These are phyloP conservation scores for Podospora pseudocomata DNA, from an alignment of 495 filamentous ascomycete genomes.

Conservation along the genomic window DNA sequence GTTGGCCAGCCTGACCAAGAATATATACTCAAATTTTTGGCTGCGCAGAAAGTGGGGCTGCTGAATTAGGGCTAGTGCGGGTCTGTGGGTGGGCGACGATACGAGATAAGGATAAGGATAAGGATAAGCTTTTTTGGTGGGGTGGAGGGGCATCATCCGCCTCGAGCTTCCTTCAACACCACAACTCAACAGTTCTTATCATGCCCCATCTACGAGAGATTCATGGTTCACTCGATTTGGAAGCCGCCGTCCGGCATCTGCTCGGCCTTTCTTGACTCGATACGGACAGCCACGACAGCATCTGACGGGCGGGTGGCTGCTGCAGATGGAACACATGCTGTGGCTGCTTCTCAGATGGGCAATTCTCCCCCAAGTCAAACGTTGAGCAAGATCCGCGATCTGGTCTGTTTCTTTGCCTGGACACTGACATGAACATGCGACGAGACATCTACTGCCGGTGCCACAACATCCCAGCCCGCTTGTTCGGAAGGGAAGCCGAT, in stretches of 20 bases:
- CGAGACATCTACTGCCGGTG: not conserved
- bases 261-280: not conserved
- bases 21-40: not conserved
- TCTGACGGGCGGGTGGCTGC: not conserved
- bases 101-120: not conserved
- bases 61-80: not conserved
- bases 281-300: not conserved
- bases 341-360: not conserved
- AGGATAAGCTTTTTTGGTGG: not conserved
- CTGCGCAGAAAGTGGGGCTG: constrained; percentile 5
- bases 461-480: not conserved
- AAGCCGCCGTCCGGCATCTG: not conserved
- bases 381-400: not conserved
- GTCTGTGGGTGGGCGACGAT: not conserved
- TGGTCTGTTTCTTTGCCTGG: not conserved
- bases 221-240: not conserved
- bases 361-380: not conserved
- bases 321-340: not conserved
- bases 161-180: not conserved
- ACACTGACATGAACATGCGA: not conserved
- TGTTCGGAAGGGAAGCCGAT: not conserved
- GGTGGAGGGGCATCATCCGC: not conserved
- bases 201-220: too few species aligned
- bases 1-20: not conserved
- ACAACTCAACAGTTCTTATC: too few species aligned